A percentile compares a stretch with the other conserved stretches of the same genome.
These are phyloP conservation scores for Mycena floridula DNA, from an alignment of 768 basidiomycete genomes.

Conservation along the genomic window DNA sequence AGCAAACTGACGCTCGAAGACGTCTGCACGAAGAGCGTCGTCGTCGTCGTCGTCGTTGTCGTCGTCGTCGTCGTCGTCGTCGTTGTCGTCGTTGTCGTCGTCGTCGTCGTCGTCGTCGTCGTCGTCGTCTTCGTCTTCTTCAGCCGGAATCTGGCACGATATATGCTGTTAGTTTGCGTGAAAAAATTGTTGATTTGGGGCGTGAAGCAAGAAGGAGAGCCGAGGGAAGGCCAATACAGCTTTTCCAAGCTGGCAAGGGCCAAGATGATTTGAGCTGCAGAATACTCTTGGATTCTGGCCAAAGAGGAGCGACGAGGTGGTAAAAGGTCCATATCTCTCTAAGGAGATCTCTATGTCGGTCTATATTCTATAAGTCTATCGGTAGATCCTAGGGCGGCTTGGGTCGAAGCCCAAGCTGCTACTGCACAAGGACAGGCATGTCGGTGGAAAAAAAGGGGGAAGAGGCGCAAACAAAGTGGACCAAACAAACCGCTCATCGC, in stretches of 20 bases:
- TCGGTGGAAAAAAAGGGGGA: conserved; percentile 6
- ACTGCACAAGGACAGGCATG: conserved; percentile 50
- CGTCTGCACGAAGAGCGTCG: conserved; percentile 55
- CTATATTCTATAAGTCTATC: conserved; percentile 12
- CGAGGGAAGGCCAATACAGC: conserved; percentile 48
- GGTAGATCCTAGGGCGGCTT: conserved; percentile 12
- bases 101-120: too few species aligned
- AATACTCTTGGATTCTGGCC: conserved; percentile 27
- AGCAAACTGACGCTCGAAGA: conserved; percentile 60
- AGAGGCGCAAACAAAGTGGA: too few species aligned
- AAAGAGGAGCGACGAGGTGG: conserved; percentile 55
- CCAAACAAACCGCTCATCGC: too few species aligned
- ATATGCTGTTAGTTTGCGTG: conserved; percentile 15
- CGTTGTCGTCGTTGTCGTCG: too few species aligned
- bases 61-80: conserved; percentile 62
- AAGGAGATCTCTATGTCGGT: conserved; percentile 12
- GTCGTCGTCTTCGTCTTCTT: too few species aligned
- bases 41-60: conserved; percentile 22
- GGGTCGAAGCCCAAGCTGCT: conserved; percentile 19
- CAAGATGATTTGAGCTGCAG: conserved; percentile 29
- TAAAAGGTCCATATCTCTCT: conserved; percentile 23
- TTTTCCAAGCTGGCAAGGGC: conserved; percentile 37
- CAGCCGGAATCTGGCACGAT: conserved; percentile 68
- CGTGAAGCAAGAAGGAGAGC: conserved; percentile 20
- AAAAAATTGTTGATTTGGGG: conserved; percentile 18